Conservation (phyloP, 2,329 filamentous ascomycete species). For the Penicillium italicum region DNA sequence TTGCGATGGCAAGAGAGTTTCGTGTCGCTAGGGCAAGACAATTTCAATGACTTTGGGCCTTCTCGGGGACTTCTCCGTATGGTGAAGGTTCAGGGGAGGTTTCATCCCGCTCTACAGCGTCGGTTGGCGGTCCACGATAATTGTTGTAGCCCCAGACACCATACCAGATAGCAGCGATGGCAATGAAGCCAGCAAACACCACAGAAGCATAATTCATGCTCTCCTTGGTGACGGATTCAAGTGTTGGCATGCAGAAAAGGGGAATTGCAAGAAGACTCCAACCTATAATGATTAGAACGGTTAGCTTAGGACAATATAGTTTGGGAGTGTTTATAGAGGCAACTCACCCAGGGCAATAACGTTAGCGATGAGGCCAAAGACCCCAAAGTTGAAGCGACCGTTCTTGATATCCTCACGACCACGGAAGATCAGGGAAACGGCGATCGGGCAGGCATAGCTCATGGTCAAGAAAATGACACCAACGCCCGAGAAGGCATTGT, state of each 20-base stretch:
- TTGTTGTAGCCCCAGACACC: slow-evolving; percentile 66
- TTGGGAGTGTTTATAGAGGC: neutral
- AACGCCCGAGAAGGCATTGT: slow-evolving; percentile 75
- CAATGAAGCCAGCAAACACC: slow-evolving; percentile 65
- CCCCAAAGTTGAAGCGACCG: slow-evolving; percentile 52
- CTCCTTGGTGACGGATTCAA: slow-evolving; percentile 56
- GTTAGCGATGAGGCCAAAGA: slow-evolving; percentile 60
- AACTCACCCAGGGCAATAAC: slow-evolving; percentile 60
- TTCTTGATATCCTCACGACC: slow-evolving; percentile 56
- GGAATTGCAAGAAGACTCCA: slow-evolving; percentile 68
- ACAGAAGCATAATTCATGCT: slow-evolving; percentile 72
- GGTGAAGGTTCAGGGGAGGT: neutral
- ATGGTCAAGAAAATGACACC: slow-evolving; percentile 73
- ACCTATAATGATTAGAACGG: slow-evolving; percentile 6
- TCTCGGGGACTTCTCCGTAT: slow-evolving; percentile 3
- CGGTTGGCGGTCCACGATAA: slow-evolving; percentile 31
- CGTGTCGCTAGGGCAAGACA: neutral
- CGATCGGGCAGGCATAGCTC: slow-evolving; percentile 65
- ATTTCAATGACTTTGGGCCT: neutral
- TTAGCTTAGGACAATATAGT: slow-evolving; percentile 1
- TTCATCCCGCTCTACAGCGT: slow-evolving; percentile 21
- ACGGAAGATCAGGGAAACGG: slow-evolving; percentile 56
- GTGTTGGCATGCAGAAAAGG: slow-evolving; percentile 58
- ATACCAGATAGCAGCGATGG: slow-evolving; percentile 64
- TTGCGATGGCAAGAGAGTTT: neutral